A percentile compares a stretch with the other conserved stretches of the same genome.
Conservation (phyloP, 2,329 filamentous ascomycete species). For the Stachybotrys elegans region DNA sequence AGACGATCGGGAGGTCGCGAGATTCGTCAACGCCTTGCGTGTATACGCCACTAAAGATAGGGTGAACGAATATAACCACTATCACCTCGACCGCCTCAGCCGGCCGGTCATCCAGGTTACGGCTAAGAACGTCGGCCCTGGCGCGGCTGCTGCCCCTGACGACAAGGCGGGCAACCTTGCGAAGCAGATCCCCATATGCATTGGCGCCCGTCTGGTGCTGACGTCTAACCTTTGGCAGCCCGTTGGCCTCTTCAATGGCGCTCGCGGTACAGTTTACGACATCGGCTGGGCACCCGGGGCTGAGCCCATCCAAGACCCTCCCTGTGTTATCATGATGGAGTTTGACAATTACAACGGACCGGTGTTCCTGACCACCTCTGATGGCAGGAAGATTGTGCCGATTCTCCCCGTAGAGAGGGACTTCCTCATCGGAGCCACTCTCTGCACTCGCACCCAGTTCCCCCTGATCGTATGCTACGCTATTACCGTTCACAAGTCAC, state of each 20-base stretch:
- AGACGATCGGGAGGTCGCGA: conserved; percentile 5
- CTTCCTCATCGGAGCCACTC: conserved; percentile 8
- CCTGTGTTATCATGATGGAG: conserved; percentile 9
- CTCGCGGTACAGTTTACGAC: conserved; percentile 10
- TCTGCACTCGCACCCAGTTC: conserved; percentile 2
- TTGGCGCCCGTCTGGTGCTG: conserved; percentile 8
- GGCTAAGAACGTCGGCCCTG: conserved; percentile 5
- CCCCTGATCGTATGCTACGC: conserved; percentile 6
- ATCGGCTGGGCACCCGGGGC: conserved; percentile 11
- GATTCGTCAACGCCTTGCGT: conserved; percentile 1
- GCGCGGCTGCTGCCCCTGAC: conserved; percentile 6
- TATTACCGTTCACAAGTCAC: conserved; percentile 8
- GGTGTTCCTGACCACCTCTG: conserved; percentile 7
- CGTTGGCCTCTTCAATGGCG: conserved; percentile 10
- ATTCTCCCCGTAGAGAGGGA: conserved; percentile 9
- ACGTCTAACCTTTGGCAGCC: conserved; percentile 7
- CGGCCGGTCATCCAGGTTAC: conserved; percentile 6
- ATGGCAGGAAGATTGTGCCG: conserved; percentile 8
- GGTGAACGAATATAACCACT: conserved; percentile 7
- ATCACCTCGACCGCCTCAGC: conserved; percentile 7
- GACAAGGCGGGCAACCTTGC: conserved; percentile 9
- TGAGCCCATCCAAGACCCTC: conserved; percentile 8
- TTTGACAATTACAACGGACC: conserved; percentile 9
- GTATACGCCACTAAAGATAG: conserved; percentile 4
- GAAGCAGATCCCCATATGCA: conserved; percentile 8